Base-by-base conservation (phyloP, 2,329 filamentous ascomycete genomes). In the Monilinia fructicola region DNA sequence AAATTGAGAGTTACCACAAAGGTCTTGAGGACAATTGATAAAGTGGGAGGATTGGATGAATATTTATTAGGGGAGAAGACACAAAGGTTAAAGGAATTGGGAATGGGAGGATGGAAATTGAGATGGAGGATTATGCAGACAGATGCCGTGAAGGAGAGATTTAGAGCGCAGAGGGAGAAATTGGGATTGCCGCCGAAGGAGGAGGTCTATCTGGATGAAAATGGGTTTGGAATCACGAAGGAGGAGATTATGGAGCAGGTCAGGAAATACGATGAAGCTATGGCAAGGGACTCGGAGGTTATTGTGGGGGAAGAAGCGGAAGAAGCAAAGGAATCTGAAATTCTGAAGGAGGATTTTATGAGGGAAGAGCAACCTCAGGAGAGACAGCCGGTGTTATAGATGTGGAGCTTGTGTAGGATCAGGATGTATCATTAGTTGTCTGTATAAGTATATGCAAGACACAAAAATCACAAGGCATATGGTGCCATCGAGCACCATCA, bases 61-160 rank as follows among this genome's bases (percentile, higher is more conserved):
- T 99, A 99, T 80, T 82, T 99, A 55, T 82, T 97, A 53, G 93
- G 92, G 72, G 85, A 87, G 77, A 95, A 92, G 79, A 82, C 89
- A 21, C 84, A 83, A 52, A 85, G 95, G 70, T 84, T 98, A 75
- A 91, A 89, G 81, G 92, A 97, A 78, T 82, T 99, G 67, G 95
- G 95, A 6, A 87, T 94, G 63, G 90, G 90, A 71, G 95, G 95
- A 9, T 99, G 95, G 95, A 87, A 89, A 73, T 80, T 99, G 74
- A 83, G 95, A 71, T 97, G 93, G 91, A 85, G 91, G 69, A 82
- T 99, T 69, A 92, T 97, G 89, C 91, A 94, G 80, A 93, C 88
- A 5, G 80, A 82, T 1, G 79, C 80, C 26, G 84, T 96, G 61
- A 87, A 88, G 77, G 83, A 84, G 71, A 82, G 85, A 71, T 91